Conservation (phyloP, 2,329 filamentous ascomycete species). For the Chalaropsis thielavioides region DNA sequence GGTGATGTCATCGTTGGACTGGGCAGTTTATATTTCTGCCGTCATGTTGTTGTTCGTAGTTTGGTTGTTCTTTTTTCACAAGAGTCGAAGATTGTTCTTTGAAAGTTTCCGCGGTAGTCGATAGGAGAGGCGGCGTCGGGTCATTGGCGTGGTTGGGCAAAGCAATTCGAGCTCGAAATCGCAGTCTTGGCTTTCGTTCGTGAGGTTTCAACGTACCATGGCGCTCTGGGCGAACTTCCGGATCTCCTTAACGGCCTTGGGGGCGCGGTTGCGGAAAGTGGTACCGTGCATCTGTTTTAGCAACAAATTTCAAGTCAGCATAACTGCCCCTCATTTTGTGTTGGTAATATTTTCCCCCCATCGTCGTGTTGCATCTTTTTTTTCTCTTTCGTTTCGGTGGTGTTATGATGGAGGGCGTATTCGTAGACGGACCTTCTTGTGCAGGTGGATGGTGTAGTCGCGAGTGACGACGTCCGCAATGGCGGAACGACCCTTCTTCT, state of each 20-base stretch:
- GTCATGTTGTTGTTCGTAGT: no score
- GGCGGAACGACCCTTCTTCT: slow-evolving; percentile 77
- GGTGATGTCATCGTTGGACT: not conserved
- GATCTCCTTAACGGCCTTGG: slow-evolving; percentile 99
- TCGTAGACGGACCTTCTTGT: slow-evolving; percentile 57
- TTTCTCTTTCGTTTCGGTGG: not conserved
- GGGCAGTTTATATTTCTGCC: no score
- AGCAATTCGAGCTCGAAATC: slow-evolving; percentile 4
- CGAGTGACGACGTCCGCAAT: slow-evolving; percentile 97
- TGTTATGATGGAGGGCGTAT: not conserved
- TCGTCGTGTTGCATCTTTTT: not conserved
- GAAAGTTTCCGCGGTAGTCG: not conserved
- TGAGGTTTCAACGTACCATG: slow-evolving; percentile 58
- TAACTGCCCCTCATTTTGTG: slow-evolving; percentile 8
- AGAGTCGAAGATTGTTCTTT: not conserved
- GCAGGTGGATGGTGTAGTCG: slow-evolving; percentile 99
- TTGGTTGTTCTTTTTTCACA: not conserved
- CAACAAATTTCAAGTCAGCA: slow-evolving; percentile 24
- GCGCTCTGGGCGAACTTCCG: slow-evolving; percentile 80
- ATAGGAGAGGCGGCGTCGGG: not conserved
- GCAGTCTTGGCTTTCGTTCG: slow-evolving; percentile 6
- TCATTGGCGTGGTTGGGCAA: not conserved
- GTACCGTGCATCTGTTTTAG: slow-evolving; percentile 73
- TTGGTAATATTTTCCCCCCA: not conserved
- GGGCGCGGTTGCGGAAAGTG: slow-evolving; percentile 99